Percentiles rank a stretch among this genome's conserved stretches.
Conservation (phyloP, 176 grass and related monocot species). For the Tillandsia fasciculata region DNA sequence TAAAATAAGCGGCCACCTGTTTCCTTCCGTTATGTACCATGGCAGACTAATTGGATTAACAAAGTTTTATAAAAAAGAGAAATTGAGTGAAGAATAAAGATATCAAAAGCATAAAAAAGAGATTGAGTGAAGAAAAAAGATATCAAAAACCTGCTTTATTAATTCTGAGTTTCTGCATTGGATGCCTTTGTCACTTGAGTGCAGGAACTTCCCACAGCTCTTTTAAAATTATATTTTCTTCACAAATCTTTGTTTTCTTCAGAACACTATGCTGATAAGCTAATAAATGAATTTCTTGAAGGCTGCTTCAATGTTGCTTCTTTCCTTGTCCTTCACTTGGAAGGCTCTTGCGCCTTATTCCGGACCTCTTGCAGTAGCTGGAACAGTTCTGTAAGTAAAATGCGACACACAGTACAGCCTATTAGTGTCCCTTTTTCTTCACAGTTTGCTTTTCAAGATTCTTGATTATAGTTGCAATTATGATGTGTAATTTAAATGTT, state of each 20-base stretch:
- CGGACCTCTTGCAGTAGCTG: conserved; percentile 75
- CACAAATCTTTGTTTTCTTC: background rate
- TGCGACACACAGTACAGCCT: conserved; percentile 8
- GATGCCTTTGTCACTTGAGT: too few species aligned
- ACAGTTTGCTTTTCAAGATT: background rate
- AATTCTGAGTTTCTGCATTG: too few species aligned
- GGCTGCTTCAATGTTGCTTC: conserved; percentile 82
- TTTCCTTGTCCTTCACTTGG: conserved; percentile 88
- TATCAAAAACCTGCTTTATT: too few species aligned
- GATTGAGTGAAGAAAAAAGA: too few species aligned
- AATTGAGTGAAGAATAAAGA: too few species aligned
- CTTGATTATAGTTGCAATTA: background rate
- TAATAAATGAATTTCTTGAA: conserved; percentile 22
- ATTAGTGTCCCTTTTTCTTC: conserved; percentile 5
- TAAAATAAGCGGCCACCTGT: too few species aligned
- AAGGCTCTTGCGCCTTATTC: conserved; percentile 84
- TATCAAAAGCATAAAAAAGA: too few species aligned
- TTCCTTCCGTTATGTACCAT: too few species aligned
- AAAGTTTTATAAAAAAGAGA: too few species aligned
- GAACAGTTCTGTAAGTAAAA: conserved; percentile 83
- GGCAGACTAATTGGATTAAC: too few species aligned
- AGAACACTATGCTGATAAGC: background rate
- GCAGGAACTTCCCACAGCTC: background rate
- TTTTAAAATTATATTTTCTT: background rate
- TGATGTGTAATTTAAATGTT: conserved; percentile 19